Evolutionary conservation across 139 green algal species (phyloP).

Genomic region (Diplosphaera chodatii): DNA sequence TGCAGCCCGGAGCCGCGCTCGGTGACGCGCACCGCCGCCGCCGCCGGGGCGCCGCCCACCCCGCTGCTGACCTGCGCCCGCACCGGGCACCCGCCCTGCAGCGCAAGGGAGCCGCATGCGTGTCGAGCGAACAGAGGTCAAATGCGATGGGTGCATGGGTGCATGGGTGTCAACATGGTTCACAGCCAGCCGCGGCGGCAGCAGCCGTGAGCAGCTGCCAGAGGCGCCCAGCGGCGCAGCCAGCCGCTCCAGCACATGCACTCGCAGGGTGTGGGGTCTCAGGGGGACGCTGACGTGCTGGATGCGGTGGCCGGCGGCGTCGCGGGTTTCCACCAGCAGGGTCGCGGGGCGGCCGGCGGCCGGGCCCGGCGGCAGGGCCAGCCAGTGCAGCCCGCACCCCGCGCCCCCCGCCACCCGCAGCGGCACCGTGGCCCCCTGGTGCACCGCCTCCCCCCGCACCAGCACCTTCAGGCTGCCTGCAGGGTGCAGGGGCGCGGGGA

Average conservation of each 20-base stretch:
- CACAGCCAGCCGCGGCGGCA: no score
- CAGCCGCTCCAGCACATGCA: no score
- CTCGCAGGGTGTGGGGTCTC: no score
- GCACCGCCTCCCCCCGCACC: not conserved
- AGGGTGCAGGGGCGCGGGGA: no score
- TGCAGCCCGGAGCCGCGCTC: conserved; percentile 3
- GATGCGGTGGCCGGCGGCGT: not conserved
- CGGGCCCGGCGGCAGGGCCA: not conserved
- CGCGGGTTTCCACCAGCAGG: not conserved
- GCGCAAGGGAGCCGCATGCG: no score
- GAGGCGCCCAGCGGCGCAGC: no score
- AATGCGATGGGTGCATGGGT: no score
- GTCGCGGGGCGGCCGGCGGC: no score
- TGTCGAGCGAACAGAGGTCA: no score
- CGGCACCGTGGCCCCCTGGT: not conserved
- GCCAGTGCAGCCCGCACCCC: not conserved
- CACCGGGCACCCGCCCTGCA: not conserved
- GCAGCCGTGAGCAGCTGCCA: no score
- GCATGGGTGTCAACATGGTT: no score
- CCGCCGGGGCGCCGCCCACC: not conserved
- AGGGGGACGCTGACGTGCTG: not conserved
- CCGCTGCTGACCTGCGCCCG: not conserved
- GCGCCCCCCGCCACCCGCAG: not conserved
- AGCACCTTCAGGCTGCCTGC: not conserved
- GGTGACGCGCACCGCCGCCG: not conserved